These are phyloP conservation scores for Chlamydomonas sp. DNA, from an alignment of 139 green algal species.

Conservation along the genomic window DNA sequence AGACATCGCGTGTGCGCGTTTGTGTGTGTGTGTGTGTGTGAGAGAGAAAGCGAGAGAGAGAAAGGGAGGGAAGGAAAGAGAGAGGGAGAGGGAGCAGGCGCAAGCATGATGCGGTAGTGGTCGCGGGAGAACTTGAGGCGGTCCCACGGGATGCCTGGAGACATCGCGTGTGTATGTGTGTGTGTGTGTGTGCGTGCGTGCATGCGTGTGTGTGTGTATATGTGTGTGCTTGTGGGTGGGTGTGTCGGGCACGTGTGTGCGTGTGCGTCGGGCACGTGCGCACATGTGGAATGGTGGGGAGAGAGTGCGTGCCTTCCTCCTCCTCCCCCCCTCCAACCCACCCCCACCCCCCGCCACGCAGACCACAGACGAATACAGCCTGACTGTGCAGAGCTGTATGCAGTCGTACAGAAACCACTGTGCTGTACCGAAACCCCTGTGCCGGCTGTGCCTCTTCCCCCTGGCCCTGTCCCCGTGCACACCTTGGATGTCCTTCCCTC, in stretches of 20 bases:
- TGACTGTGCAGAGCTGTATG: not conserved
- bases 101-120: conserved; percentile 1
- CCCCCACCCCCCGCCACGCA: not conserved
- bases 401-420: not conserved
- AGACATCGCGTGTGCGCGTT: not conserved
- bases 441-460: too few species aligned
- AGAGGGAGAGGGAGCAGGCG: too few species aligned
- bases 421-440: not conserved
- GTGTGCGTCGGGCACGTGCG: too few species aligned
- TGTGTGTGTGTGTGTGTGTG: not conserved
- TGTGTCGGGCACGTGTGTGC: too few species aligned
- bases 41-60: not conserved
- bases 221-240: too few species aligned
- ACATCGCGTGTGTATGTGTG: not conserved
- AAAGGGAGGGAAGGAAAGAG: too few species aligned
- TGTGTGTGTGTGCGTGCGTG: not conserved
- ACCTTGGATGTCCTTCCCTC: conserved; percentile 12
- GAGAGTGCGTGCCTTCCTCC: not conserved
- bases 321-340: not conserved
- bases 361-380: conserved; percentile 2
- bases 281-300: too few species aligned
- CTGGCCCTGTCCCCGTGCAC: too few species aligned
- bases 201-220: too few species aligned
- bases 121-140: not conserved
- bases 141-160: not conserved